Evolutionary conservation across 495 filamentous ascomycete genomes (phyloP), one percentile per base, ranked within the genome.

Genomic region (Aspergillus affinis): DNA sequence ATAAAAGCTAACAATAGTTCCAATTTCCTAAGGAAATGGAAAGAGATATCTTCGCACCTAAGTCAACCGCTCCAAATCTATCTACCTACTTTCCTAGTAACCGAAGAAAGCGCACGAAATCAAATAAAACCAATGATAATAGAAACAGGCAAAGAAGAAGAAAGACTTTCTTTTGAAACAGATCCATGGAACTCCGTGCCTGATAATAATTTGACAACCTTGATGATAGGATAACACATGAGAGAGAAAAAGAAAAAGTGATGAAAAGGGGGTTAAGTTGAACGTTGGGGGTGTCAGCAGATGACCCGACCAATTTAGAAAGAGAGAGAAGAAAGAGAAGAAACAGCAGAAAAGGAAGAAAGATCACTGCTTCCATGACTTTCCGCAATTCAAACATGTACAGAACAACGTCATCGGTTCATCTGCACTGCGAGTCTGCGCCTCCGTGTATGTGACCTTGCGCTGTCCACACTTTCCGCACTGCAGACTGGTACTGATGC

Each of bases 361-460:
- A 60, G 41, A 60, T 69, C 62, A 80, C 71, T 80, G 77, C 57
- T 72, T 72, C 78, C 80, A 81, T 29, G 76, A 76, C 61, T 82
- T 82, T 55, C 78, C 78, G 59, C 79, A 82, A 64, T 75, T 73
- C 74, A 76, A 51, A 63, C 81, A 82, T 27, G 80, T 80, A 65
- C 76, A 79, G 65, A 76, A 76, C 52, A 75, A 59, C 32, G 73
- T 79, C 69, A 72, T 80, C 67, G 72, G 70, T 69, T 80, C 94
- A 83, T 98, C 94, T 49, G 94, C 94, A 75, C 85, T 89, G 63
- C 95, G 86, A 6, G 94, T 98, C 79, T 98, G 95, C 27, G 95
- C 94, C 76, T 97, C 94, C 32, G 84, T 92, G 72, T 98, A 98
- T 64, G 86, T 88, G 67, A 98, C 94, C 80, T 90, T 94, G 78